Percentiles rank a stretch among this genome's conserved stretches.
Conservation (phyloP, 305 asterid species). For the Solanum hybrid region DNA sequence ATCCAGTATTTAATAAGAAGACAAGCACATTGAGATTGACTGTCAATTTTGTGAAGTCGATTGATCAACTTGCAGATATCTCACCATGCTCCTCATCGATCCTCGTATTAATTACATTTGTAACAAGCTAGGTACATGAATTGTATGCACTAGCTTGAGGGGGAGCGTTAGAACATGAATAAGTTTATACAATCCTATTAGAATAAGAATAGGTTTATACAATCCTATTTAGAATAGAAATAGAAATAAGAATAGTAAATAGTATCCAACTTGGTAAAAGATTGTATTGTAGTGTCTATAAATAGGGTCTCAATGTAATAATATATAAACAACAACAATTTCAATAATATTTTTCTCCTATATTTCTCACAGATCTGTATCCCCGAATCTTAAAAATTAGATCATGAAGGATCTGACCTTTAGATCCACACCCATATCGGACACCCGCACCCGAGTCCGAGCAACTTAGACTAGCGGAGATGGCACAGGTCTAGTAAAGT, state of each 20-base stretch:
- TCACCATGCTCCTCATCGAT: not conserved
- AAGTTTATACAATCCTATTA: too few species aligned
- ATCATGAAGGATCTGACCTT: not conserved
- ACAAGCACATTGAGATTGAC: not conserved
- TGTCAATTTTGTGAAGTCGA: not conserved
- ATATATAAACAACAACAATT: not conserved
- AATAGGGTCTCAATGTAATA: not conserved
- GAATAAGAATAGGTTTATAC: not conserved
- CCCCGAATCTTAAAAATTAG: not conserved
- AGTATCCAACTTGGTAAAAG: not conserved
- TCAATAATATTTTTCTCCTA: not conserved
- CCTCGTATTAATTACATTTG: not conserved
- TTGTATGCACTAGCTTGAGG: not conserved
- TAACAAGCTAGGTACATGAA: not conserved
- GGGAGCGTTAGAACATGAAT: not conserved
- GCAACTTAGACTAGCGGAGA: not conserved
- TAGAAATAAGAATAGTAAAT: not conserved
- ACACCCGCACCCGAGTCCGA: not conserved
- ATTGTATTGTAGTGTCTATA: not conserved
- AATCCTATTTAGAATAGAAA: not conserved
- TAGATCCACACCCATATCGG: not conserved
- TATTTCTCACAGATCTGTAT: not conserved
- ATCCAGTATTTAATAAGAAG: too few species aligned
- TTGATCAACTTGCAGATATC: not conserved
- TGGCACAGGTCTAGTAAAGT: not conserved